These are phyloP conservation scores for Stevia rebaudiana DNA, from an alignment of 140 eudicot species.

Conservation along the genomic window DNA sequence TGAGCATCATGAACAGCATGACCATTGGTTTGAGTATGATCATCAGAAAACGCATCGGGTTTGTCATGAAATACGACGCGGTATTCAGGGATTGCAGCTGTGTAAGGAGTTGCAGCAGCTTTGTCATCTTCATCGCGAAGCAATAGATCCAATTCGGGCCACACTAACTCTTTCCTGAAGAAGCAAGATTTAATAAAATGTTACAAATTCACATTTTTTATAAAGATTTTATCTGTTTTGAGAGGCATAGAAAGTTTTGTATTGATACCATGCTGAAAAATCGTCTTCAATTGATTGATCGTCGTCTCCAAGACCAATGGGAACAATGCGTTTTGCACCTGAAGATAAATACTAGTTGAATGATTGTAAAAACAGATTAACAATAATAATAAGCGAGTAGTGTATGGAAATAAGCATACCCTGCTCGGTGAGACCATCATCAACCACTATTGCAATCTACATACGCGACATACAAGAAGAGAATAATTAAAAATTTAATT, in stretches of 20 bases:
- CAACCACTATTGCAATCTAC: conserved; percentile 81
- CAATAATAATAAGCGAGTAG: background rate
- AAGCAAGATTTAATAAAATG: conserved; percentile 5
- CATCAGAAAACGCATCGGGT: conserved; percentile 30
- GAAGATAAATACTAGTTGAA: conserved; percentile 2
- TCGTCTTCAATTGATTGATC: conserved; percentile 97
- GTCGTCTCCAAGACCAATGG: conserved; percentile 94
- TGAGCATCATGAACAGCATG: conserved; percentile 81
- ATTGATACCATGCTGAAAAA: conserved; percentile 83
- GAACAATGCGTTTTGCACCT: conserved; percentile 86
- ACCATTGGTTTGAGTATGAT: conserved; percentile 61
- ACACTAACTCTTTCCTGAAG: conserved; percentile 76
- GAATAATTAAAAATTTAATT: conserved; percentile 12
- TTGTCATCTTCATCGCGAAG: conserved; percentile 70
- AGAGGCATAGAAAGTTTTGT: background rate
- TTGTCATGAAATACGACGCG: conserved; percentile 61
- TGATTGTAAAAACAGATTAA: background rate
- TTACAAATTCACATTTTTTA: background rate
- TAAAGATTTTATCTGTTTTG: background rate
- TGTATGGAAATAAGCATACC: conserved; percentile 43
- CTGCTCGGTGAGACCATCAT: conserved; percentile 56
- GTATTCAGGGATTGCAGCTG: conserved; percentile 86
- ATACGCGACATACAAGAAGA: background rate
- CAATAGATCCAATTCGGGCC: conserved; percentile 93
- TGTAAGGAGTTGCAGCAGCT: conserved; percentile 73